Percentiles rank a stretch among this genome's conserved stretches.
These are phyloP conservation scores for Fragilaria crotonensis DNA, from an alignment of 108 stramenopile species.

Conservation along the genomic window DNA sequence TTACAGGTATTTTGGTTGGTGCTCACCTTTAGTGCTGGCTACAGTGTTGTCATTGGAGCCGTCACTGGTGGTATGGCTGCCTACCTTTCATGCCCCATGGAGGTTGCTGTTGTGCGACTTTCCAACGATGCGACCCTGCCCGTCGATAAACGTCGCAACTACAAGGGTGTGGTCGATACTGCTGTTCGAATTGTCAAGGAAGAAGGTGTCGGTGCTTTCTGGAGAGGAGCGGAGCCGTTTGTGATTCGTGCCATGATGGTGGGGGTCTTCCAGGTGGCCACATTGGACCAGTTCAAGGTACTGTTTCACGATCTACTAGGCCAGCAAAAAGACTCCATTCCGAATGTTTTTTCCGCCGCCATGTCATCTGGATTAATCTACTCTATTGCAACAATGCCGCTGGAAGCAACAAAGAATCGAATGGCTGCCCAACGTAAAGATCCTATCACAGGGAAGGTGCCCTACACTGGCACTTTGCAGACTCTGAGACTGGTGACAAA, in stretches of 20 bases:
- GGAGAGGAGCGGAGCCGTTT: slow-evolving; percentile 86
- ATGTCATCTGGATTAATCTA: slow-evolving; percentile 93
- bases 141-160: slow-evolving; percentile 72
- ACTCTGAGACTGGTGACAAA: slow-evolving; percentile 57
- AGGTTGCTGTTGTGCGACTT: slow-evolving; percentile 90
- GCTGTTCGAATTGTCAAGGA: slow-evolving; percentile 63
- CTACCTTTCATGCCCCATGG: slow-evolving; percentile 87
- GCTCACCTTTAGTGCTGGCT: too few species aligned
- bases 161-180: slow-evolving; percentile 72
- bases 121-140: slow-evolving; percentile 86
- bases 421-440: slow-evolving; percentile 89
- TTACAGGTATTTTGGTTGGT: too few species aligned
- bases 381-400: slow-evolving; percentile 89
- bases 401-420: slow-evolving; percentile 90
- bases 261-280: slow-evolving; percentile 91
- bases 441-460: slow-evolving; percentile 63
- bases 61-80: slow-evolving; percentile 86
- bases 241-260: slow-evolving; percentile 89
- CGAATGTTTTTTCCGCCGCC: slow-evolving; percentile 85
- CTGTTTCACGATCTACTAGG: slow-evolving; percentile 48
- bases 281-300: slow-evolving; percentile 90
- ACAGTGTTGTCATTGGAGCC: slow-evolving; percentile 72
- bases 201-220: slow-evolving; percentile 84
- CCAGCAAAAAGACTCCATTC: slow-evolving; percentile 71
- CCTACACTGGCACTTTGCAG: slow-evolving; percentile 80